Evolutionary conservation across 768 basidiomycete genomes (phyloP).

Genomic region (Suillus tomentosus): DNA sequence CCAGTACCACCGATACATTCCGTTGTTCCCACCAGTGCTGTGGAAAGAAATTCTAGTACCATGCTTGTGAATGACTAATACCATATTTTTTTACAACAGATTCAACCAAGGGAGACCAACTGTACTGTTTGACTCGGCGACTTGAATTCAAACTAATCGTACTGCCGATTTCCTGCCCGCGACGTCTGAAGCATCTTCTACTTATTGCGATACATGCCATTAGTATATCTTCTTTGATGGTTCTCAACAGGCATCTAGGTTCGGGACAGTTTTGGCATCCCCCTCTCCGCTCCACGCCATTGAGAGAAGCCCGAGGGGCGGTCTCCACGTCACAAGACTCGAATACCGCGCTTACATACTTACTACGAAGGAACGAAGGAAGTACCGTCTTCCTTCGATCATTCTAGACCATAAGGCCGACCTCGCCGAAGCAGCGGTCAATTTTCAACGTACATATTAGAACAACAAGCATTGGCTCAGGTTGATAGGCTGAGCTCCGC

Average conservation of each 20-base stretch:
- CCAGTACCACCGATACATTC: neutral
- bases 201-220: neutral
- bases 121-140: neutral
- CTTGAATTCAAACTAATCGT: neutral
- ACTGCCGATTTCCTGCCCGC: neutral
- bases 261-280: neutral
- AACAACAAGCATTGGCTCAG: neutral
- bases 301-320: neutral
- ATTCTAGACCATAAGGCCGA: neutral
- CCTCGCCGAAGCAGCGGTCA: neutral
- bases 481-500: neutral
- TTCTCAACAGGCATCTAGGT: neutral
- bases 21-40: neutral
- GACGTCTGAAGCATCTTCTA: neutral
- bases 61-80: neutral
- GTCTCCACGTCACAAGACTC: neutral
- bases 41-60: neutral
- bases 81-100: neutral
- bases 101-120: neutral
- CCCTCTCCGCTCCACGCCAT: neutral
- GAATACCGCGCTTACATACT: neutral
- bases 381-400: neutral
- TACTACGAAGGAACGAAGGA: neutral
- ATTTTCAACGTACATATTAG: neutral
- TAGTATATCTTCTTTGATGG: neutral